phyloP scores from a whole-genome alignment of 306 rosid genomes.

The Cucurbita ficifolia region DNA sequence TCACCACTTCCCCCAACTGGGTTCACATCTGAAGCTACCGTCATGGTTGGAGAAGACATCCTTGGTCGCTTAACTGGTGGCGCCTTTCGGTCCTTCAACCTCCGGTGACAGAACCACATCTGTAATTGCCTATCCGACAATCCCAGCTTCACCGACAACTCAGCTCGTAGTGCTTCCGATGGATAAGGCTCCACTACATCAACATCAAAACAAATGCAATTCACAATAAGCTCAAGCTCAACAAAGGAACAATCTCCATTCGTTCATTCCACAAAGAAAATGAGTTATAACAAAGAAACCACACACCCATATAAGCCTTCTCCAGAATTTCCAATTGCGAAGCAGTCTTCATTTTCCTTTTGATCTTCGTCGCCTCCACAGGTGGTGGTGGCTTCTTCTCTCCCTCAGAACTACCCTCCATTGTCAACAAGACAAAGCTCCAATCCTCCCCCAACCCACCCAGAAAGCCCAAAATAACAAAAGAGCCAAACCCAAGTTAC shows the following conservation, averaged over 20 bases:
- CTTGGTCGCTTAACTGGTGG: conserved; percentile 11
- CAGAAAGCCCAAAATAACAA: not conserved
- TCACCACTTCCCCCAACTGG: conserved; percentile 19
- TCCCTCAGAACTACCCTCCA: conserved; percentile 49
- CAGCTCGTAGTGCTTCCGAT: conserved; percentile 42
- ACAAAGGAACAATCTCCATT: not conserved
- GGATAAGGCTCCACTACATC: conserved; percentile 48
- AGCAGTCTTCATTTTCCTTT: conserved; percentile 68
- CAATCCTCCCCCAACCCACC: not conserved
- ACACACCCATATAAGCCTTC: conserved; percentile 35
- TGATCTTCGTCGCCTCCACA: conserved; percentile 44
- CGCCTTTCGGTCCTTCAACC: conserved; percentile 49
- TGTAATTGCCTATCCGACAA: conserved; percentile 70
- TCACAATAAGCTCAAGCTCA: not conserved
- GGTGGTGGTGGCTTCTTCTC: conserved; percentile 24
- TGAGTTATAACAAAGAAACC: not conserved
- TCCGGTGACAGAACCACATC: conserved; percentile 86
- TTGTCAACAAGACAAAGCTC: conserved; percentile 19
- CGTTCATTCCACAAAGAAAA: not conserved
- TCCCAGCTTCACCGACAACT: conserved; percentile 34
- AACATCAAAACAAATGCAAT: conserved; percentile 4
- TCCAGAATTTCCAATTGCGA: conserved; percentile 53
- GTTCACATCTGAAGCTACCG: not conserved
- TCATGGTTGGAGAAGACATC: conserved; percentile 14
- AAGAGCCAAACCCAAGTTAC: not conserved